These are phyloP conservation scores for Kodamaea hsintzibuensis DNA, from an alignment of 805 yeast species.

Conservation along the genomic window DNA sequence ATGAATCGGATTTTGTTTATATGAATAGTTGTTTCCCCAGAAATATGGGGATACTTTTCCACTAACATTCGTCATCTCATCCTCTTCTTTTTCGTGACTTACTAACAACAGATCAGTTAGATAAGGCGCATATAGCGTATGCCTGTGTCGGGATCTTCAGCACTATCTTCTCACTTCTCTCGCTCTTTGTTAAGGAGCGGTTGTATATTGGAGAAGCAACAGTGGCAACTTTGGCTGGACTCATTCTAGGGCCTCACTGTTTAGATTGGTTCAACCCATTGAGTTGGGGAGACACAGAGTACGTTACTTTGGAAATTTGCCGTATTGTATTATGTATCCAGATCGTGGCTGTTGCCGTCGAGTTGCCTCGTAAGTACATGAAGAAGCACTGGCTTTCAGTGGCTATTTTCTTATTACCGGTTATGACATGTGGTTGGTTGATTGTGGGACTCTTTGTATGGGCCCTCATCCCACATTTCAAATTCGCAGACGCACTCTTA, in stretches of 20 bases:
- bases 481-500: slow-evolving; percentile 69
- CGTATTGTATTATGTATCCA: slow-evolving; percentile 83
- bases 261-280: slow-evolving; percentile 80
- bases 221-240: slow-evolving; percentile 81
- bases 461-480: slow-evolving; percentile 70
- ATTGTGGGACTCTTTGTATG: slow-evolving; percentile 78
- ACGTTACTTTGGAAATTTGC: slow-evolving; percentile 78
- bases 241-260: slow-evolving; percentile 87
- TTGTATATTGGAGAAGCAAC: slow-evolving; percentile 91
- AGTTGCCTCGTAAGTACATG: slow-evolving; percentile 88
- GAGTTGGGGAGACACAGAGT: slow-evolving; percentile 83
- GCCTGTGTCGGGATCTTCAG: slow-evolving; percentile 85
- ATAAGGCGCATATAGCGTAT: slow-evolving; percentile 80
- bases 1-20: too few species aligned
- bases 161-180: slow-evolving; percentile 75
- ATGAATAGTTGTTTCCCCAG: too few species aligned
- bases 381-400: slow-evolving; percentile 80
- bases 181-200: slow-evolving; percentile 79
- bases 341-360: slow-evolving; percentile 93
- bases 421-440: slow-evolving; percentile 90
- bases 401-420: slow-evolving; percentile 71
- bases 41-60: too few species aligned
- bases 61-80: too few species aligned
- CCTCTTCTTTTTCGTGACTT: neutral
- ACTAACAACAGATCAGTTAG: slow-evolving; percentile 30